These are phyloP conservation scores for Botrytis galanthina DNA, from an alignment of 2,329 filamentous ascomycete species.

Conservation along the genomic window DNA sequence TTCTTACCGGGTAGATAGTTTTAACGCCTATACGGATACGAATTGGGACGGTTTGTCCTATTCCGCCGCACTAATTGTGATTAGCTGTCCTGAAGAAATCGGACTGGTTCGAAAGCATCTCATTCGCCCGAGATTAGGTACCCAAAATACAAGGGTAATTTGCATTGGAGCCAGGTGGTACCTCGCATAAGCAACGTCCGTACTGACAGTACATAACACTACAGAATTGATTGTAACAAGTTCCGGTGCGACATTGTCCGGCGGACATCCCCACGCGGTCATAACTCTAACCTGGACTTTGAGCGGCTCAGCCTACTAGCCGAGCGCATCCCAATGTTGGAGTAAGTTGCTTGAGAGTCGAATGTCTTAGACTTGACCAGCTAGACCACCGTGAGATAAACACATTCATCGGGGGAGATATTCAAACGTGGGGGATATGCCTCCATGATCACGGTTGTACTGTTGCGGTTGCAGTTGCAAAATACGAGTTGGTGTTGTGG, in stretches of 20 bases:
- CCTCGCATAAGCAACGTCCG: conserved; percentile 22
- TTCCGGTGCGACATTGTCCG: conserved; percentile 22
- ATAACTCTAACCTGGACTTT: background rate
- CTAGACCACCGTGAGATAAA: conserved; percentile 11
- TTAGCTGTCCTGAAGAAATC: conserved; percentile 9
- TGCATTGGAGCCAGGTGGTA: conserved; percentile 5
- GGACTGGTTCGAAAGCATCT: conserved; percentile 11
- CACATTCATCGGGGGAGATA: background rate
- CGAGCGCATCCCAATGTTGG: background rate
- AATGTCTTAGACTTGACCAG: conserved; percentile 20
- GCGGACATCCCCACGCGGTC: conserved; percentile 21
- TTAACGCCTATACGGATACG: conserved; percentile 20
- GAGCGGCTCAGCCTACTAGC: conserved; percentile 14
- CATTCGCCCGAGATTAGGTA: conserved; percentile 23
- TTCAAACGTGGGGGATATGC: background rate
- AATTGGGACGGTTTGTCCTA: conserved; percentile 11
- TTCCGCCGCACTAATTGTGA: conserved; percentile 12
- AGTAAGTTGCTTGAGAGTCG: background rate
- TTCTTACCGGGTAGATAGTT: background rate
- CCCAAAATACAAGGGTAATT: conserved; percentile 18
- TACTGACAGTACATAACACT: conserved; percentile 20
- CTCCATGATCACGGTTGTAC: background rate
- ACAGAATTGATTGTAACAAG: conserved; percentile 17
- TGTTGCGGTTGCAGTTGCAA: conserved; percentile 4
- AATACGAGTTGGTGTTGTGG: background rate